Percentiles rank a stretch among this genome's conserved stretches.
These are phyloP conservation scores for Rhizopus arrhizus DNA, from an alignment of 371 early-diverging fungal species.

Conservation along the genomic window DNA sequence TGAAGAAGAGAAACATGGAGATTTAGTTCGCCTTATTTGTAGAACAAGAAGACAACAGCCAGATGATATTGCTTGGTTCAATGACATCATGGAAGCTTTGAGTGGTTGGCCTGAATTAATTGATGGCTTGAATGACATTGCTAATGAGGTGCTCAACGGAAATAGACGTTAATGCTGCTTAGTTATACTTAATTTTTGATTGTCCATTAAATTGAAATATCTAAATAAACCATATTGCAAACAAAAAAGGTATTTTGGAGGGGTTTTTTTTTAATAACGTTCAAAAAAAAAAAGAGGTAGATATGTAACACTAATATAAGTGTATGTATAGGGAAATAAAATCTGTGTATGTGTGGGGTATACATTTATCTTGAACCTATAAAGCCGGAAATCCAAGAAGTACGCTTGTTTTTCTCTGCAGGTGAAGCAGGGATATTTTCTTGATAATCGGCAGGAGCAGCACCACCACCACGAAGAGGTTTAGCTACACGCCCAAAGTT, in stretches of 20 bases:
- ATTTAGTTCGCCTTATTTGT: slow-evolving; percentile 25
- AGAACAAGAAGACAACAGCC: slow-evolving; percentile 42
- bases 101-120: slow-evolving; percentile 47
- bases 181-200: too few species aligned
- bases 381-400: slow-evolving; percentile 46
- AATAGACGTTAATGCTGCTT: not conserved
- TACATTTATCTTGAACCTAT: slow-evolving; percentile 43
- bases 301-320: not conserved
- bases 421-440: slow-evolving; percentile 26
- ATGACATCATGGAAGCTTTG: slow-evolving; percentile 31
- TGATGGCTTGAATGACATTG: slow-evolving; percentile 36
- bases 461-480: slow-evolving; percentile 90
- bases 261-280: not conserved
- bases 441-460: slow-evolving; percentile 19
- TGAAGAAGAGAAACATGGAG: slow-evolving; percentile 16
- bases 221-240: not conserved
- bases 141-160: slow-evolving; percentile 13
- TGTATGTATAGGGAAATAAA: not conserved
- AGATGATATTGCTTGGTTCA: slow-evolving; percentile 44
- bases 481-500: slow-evolving; percentile 87
- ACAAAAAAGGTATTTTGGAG: not conserved
- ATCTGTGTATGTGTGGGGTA: not conserved
- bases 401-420: slow-evolving; percentile 34
- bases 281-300: not conserved
- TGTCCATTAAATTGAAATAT: too few species aligned